A percentile compares a stretch with the other conserved stretches of the same genome.
These are phyloP conservation scores for Phaffomyces antillensis DNA, from an alignment of 805 yeast species.

Conservation along the genomic window DNA sequence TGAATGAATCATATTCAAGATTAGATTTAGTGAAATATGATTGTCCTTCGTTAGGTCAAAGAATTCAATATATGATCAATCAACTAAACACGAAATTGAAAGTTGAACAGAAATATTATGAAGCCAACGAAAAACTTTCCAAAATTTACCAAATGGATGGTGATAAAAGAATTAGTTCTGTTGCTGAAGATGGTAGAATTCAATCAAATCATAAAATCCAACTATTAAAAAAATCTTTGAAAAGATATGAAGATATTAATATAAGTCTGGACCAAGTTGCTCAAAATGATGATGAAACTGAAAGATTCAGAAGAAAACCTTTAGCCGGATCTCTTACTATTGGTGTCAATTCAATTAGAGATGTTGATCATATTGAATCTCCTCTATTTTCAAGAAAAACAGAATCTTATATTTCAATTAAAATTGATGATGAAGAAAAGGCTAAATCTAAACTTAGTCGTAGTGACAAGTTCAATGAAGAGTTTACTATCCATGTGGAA, in stretches of 20 bases:
- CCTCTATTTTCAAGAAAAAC: conserved; percentile 73
- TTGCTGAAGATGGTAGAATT: conserved; percentile 80
- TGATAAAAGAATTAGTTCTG: conserved; percentile 75
- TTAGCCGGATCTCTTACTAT: conserved; percentile 73
- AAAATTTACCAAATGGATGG: conserved; percentile 87
- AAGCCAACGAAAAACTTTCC: conserved; percentile 84
- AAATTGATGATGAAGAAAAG: conserved; percentile 81
- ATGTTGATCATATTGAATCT: conserved; percentile 87
- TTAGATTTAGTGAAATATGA: conserved; percentile 85
- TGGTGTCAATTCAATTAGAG: conserved; percentile 70
- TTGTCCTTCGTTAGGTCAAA: conserved; percentile 89
- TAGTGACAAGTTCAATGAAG: conserved; percentile 78
- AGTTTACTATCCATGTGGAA: conserved; percentile 71
- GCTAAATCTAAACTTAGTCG: conserved; percentile 72
- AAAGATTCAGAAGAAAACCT: conserved; percentile 72
- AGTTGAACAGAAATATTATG: conserved; percentile 88
- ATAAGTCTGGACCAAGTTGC: conserved; percentile 56
- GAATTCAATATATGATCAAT: conserved; percentile 92
- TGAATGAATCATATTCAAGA: conserved; percentile 41
- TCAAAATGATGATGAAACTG: conserved; percentile 52
- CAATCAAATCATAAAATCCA: conserved; percentile 85
- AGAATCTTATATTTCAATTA: conserved; percentile 69
- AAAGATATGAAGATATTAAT: conserved; percentile 84
- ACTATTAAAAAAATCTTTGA: conserved; percentile 73
- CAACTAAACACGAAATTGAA: conserved; percentile 89